Evolutionary conservation across 805 yeast genomes (phyloP), one percentile per base, ranked within the genome.

Genomic region (Novakomyces olei): DNA sequence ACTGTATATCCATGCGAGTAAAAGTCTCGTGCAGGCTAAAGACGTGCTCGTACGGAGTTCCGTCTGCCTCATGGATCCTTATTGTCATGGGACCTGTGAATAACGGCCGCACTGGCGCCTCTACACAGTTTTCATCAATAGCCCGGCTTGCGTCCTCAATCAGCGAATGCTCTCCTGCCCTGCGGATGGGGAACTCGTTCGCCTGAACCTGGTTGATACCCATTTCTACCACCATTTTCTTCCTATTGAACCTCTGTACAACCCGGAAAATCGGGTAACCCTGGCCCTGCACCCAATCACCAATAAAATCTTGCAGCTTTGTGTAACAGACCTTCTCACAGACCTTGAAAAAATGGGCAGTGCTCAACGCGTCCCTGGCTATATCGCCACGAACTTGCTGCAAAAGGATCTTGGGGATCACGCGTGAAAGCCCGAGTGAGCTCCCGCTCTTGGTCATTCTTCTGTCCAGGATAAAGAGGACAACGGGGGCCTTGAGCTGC

Each of bases 31-130:
- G 78, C 33, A 88, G 57, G 41, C 80, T 91, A 15, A 88, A 93
- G 30, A 88, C 85, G 49, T 88, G 99, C 46, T 88, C 99, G 47
- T 88, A 88, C 0, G 99, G 98, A 0, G 96, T 80, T 5, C 98
- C 98, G 51, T 88, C 96, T 0, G 94, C 91, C 47, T 88, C 99
- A 48, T 88, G 98, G 24, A 88, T 83, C 45, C 98, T 61, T 24
- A 88, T 78, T 0, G 99, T 88, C 77, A 88, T 79, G 0, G 96
- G 94, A 0, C 99, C 99, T 0, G 78, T 65, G 46, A 83, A 79
- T 2, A 72, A 63, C 0, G 55, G 50, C 30, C 46, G 49, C 5
- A 45, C 45, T 5, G 37, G 24, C 17, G 30, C 27, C n/a, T n/a
- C n/a, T 9, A 37, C 33, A 3, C 26, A 34, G 12, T 17, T 36